A percentile compares a stretch with the other conserved stretches of the same genome.
Evolutionary conservation across 106 monocot genomes (phyloP).

Genomic region (Amphibolis antarctica): DNA sequence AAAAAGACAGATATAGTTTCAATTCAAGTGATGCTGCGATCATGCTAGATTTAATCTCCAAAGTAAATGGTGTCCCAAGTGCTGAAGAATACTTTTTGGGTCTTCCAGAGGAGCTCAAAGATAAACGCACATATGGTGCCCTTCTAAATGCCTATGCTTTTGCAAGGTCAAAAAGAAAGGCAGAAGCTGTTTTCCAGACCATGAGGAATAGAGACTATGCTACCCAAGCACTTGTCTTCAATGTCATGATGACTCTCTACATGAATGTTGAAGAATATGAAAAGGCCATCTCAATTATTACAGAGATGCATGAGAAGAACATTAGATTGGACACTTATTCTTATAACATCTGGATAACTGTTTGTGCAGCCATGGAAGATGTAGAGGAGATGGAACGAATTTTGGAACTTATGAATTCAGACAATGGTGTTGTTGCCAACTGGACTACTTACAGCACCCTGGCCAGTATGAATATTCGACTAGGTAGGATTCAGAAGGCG

Average conservation of each 20-base stretch:
- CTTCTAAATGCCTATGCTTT: conserved; percentile 77
- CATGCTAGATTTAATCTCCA: conserved; percentile 74
- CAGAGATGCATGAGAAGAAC: conserved; percentile 65
- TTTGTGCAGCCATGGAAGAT: conserved; percentile 47
- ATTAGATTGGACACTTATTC: conserved; percentile 51
- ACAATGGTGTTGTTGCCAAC: conserved; percentile 43
- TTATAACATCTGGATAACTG: conserved; percentile 91
- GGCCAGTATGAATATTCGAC: conserved; percentile 64
- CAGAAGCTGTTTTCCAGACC: conserved; percentile 43
- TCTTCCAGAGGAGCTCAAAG: conserved; percentile 50
- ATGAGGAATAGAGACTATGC: conserved; percentile 53
- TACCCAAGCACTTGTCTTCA: conserved; percentile 54
- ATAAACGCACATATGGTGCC: conserved; percentile 72
- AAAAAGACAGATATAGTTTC: conserved; percentile 44
- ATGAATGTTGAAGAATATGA: conserved; percentile 62
- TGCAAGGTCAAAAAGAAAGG: conserved; percentile 55
- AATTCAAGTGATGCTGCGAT: conserved; percentile 79
- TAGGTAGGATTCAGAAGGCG: conserved; percentile 54
- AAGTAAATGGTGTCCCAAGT: conserved; percentile 41
- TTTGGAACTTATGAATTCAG: conserved; percentile 38
- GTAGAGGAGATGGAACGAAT: conserved; percentile 65
- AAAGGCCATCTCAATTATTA: conserved; percentile 34
- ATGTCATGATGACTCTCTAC: conserved; percentile 98
- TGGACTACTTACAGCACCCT: conserved; percentile 90
- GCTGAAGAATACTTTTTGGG: conserved; percentile 67